These are phyloP conservation scores for Conticribra weissflogii DNA, from an alignment of 108 stramenopile genomes.

Conservation along the genomic window DNA sequence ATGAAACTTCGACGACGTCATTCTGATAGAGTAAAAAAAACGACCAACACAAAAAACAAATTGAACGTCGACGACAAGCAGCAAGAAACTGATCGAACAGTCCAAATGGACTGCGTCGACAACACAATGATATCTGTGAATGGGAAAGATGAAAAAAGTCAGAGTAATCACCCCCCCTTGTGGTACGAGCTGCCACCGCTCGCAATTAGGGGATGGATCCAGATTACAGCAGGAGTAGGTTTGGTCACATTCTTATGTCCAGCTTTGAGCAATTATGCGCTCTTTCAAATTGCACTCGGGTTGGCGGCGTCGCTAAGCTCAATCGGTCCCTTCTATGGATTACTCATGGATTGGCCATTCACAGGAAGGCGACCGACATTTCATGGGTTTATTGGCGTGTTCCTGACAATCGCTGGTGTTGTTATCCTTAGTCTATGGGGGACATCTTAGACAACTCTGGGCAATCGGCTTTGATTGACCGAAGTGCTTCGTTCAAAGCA, in stretches of 20 bases:
- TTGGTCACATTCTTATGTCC: conserved; percentile 84
- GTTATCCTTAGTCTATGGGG: conserved; percentile 59
- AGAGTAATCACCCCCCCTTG: background rate
- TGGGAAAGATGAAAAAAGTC: background rate
- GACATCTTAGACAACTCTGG: background rate
- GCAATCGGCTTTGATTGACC: no score
- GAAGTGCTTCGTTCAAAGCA: no score
- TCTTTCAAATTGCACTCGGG: conserved; percentile 84
- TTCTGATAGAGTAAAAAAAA: no score
- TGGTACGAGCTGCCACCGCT: conserved; percentile 69
- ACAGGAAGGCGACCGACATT: conserved; percentile 54
- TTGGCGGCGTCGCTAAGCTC: conserved; percentile 75
- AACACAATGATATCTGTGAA: background rate
- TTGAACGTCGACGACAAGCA: background rate
- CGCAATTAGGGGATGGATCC: conserved; percentile 51
- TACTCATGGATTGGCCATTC: conserved; percentile 59
- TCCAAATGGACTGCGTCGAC: conserved; percentile 12
- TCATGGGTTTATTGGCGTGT: conserved; percentile 49
- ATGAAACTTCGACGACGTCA: conserved; percentile 32
- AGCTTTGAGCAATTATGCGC: conserved; percentile 79
- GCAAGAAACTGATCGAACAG: conserved; percentile 9
- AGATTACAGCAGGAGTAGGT: conserved; percentile 66
- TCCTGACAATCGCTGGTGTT: conserved; percentile 67
- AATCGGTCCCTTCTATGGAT: conserved; percentile 79
- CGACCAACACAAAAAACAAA: background rate